Evolutionary conservation across 371 early-diverging fungal species (phyloP).

Genomic region (Mortierella sp.): DNA sequence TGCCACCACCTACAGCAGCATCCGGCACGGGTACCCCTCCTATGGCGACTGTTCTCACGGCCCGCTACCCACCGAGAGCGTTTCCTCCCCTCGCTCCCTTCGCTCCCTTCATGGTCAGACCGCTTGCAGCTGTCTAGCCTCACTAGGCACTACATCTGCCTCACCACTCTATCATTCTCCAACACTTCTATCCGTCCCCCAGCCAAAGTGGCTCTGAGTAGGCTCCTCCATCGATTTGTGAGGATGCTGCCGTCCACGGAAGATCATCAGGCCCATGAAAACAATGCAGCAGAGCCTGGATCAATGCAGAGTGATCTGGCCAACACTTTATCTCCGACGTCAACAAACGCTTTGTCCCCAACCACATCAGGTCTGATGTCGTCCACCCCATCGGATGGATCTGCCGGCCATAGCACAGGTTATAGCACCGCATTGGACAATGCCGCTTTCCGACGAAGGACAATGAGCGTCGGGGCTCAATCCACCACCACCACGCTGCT

Average conservation of each 20-base stretch:
- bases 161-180: background rate
- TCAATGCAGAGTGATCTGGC: background rate
- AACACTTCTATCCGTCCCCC: too few species aligned
- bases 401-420: conserved; percentile 2
- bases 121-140: background rate
- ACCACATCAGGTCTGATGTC: too few species aligned
- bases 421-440: background rate
- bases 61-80: background rate
- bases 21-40: conserved; percentile 10
- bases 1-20: conserved; percentile 31
- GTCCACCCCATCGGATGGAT: background rate
- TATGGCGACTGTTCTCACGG: conserved; percentile 21
- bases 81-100: background rate
- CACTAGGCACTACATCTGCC: background rate
- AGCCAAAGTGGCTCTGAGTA: too few species aligned
- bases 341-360: background rate
- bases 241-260: background rate
- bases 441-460: conserved; percentile 13
- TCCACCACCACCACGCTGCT: background rate
- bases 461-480: conserved; percentile 8
- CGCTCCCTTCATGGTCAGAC: background rate
- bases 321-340: background rate
- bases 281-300: background rate
- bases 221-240: conserved; percentile 4
- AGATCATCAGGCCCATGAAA: background rate